phyloP scores from a whole-genome alignment of 1,284 basidiomycete species.

The Sanghuangporus sanghuang region DNA sequence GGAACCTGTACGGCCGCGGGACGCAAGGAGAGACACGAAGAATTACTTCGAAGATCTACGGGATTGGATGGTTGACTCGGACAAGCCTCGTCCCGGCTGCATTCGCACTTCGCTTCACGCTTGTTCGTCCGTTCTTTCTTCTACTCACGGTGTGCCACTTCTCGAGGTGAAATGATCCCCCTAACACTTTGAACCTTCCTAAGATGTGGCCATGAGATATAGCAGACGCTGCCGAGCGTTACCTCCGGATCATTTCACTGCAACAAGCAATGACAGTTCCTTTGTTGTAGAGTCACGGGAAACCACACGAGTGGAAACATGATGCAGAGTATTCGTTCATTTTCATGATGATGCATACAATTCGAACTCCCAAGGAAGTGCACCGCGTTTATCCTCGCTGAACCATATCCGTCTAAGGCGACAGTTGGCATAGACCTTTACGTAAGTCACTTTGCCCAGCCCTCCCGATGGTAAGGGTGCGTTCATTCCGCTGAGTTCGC shows the following conservation, averaged over 20 bases:
- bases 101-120: no score
- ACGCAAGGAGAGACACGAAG: neutral
- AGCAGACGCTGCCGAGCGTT: neutral
- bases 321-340: neutral
- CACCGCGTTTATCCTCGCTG: slow-evolving; percentile 37
- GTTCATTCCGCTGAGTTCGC: slow-evolving; percentile 10
- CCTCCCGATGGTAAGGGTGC: slow-evolving; percentile 45
- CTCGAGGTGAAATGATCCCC: no score
- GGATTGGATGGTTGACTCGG: neutral
- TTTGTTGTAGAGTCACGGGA: neutral
- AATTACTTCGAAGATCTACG: neutral
- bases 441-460: slow-evolving; percentile 62
- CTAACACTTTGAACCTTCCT: neutral
- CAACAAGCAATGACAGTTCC: neutral
- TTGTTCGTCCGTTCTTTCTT: no score
- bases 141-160: no score
- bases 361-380: slow-evolving; percentile 68
- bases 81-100: no score
- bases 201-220: neutral
- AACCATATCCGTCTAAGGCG: slow-evolving; percentile 79
- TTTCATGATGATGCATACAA: slow-evolving; percentile 31
- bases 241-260: neutral
- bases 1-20: no score
- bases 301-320: neutral
- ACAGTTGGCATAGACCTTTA: slow-evolving; percentile 80